A percentile compares a stretch with the other conserved stretches of the same genome.
Evolutionary conservation across 2,329 filamentous ascomycete genomes (phyloP).

Genomic region (Neoarthrinium moseri): DNA sequence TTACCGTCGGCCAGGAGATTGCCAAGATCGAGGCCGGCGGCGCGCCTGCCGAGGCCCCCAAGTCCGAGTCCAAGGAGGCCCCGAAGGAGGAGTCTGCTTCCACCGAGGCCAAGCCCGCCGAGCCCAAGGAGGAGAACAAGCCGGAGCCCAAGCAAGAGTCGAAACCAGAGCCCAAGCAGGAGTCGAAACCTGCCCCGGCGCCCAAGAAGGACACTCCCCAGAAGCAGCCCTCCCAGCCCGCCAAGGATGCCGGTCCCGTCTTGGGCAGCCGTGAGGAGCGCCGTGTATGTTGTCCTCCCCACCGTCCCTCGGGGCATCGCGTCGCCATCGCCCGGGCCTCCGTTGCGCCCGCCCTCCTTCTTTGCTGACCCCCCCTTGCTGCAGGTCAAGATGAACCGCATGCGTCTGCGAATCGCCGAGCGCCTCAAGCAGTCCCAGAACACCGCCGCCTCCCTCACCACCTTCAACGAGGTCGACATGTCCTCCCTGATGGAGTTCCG

Average conservation of each 20-base stretch:
- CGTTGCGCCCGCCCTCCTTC: too few relatives aligned
- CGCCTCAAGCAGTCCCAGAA: conserved; percentile 99
- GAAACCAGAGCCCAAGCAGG: conserved; percentile 36
- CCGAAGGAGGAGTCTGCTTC: conserved; percentile 44
- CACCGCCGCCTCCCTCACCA: conserved; percentile 93
- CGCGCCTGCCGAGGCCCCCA: conserved; percentile 53
- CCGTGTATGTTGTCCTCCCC: conserved; percentile 59
- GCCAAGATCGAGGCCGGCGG: conserved; percentile 81
- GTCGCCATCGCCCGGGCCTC: not conserved
- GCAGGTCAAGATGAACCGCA: conserved; percentile 99
- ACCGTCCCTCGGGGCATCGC: not conserved
- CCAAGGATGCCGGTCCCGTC: conserved; percentile 40
- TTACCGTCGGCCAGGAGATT: conserved; percentile 89
- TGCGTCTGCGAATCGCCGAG: conserved; percentile 96
- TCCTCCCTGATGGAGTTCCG: conserved; percentile 95
- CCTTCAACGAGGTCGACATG: conserved; percentile 99
- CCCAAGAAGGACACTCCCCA: conserved; percentile 35
- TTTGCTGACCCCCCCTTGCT: not conserved
- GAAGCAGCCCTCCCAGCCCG: conserved; percentile 35
- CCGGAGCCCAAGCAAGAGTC: conserved; percentile 45
- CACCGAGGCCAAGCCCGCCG: conserved; percentile 38
- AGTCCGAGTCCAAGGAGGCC: conserved; percentile 60
- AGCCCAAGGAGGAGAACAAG: conserved; percentile 32
- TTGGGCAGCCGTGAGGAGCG: conserved; percentile 82
- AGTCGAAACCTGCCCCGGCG: conserved; percentile 35